Conservation (phyloP, 768 basidiomycete species). For the Boletales sp. region DNA sequence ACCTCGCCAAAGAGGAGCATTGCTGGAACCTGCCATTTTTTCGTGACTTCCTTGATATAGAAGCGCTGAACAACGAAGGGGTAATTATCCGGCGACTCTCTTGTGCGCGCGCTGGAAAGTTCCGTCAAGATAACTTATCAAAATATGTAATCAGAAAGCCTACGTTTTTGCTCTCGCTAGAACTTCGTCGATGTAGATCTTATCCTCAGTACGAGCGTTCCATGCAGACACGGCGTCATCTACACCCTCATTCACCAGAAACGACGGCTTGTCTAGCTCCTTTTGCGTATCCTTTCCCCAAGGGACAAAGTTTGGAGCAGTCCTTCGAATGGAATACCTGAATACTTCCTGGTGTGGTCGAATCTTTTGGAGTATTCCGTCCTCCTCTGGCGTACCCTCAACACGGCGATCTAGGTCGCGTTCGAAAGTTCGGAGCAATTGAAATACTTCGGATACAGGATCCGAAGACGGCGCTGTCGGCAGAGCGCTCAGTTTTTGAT, state of each 20-base stretch:
- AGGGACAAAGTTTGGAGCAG: slow-evolving; percentile 58
- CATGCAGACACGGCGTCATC: slow-evolving; percentile 1
- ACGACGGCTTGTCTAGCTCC: slow-evolving; percentile 17
- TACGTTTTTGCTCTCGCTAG: slow-evolving; percentile 44
- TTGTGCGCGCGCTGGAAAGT: slow-evolving; percentile 54
- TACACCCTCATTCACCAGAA: slow-evolving; percentile 41
- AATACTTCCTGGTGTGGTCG: slow-evolving; percentile 48
- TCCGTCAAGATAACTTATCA: background rate
- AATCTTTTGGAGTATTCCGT: slow-evolving; percentile 56
- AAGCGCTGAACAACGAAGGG: slow-evolving; percentile 57
- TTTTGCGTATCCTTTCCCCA: slow-evolving; percentile 27
- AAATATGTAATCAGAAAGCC: slow-evolving; percentile 12
- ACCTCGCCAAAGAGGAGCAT: slow-evolving; percentile 41
- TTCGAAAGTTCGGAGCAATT: slow-evolving; percentile 44
- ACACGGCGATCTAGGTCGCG: slow-evolving; percentile 42
- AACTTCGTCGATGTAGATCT: slow-evolving; percentile 54
- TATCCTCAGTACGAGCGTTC: background rate
- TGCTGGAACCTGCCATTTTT: slow-evolving; percentile 49
- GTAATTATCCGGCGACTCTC: slow-evolving; percentile 66
- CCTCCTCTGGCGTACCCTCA: slow-evolving; percentile 48
- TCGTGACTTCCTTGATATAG: slow-evolving; percentile 44
- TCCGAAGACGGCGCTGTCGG: slow-evolving; percentile 55
- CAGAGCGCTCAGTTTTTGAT: slow-evolving; percentile 28
- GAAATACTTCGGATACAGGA: slow-evolving; percentile 54
- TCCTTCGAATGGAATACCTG: slow-evolving; percentile 42